A percentile compares a stretch with the other conserved stretches of the same genome.
These are phyloP conservation scores for Pseudonitzschia delicatissima DNA, from an alignment of 108 stramenopile species.

Conservation along the genomic window DNA sequence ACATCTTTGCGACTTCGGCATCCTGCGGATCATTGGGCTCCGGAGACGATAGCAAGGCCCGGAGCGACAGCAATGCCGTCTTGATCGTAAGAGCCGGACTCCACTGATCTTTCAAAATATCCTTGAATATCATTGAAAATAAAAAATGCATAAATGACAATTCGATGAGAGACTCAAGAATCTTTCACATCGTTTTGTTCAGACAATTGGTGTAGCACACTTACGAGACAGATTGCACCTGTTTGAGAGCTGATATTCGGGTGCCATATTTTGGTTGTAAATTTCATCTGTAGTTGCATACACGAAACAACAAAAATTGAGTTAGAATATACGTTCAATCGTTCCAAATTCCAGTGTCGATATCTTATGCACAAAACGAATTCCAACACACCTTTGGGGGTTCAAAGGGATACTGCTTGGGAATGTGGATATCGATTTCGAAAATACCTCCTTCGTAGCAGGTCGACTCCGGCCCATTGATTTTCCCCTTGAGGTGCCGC, in stretches of 20 bases:
- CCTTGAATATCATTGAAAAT: constrained; percentile 35
- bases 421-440: constrained; percentile 78
- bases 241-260: constrained; percentile 95
- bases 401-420: constrained; percentile 87
- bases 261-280: constrained; percentile 96
- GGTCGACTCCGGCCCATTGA: constrained; percentile 69
- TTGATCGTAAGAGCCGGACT: constrained; percentile 97
- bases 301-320: not conserved
- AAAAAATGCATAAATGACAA: not conserved
- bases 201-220: constrained; percentile 12
- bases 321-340: not conserved
- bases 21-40: constrained; percentile 96
- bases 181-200: not conserved
- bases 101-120: constrained; percentile 98
- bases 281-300: constrained; percentile 58
- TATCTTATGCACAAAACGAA: not conserved
- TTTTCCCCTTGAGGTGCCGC: constrained; percentile 61
- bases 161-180: not conserved
- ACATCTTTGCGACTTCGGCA: constrained; percentile 94
- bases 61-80: constrained; percentile 89
- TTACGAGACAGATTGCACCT: constrained; percentile 94
- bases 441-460: constrained; percentile 82
- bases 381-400: constrained; percentile 63
- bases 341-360: not conserved
- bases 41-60: constrained; percentile 88